Percentiles rank a stretch among this genome's conserved stretches.
These are phyloP conservation scores for Saccharum spontaneum DNA, from an alignment of 176 grass and related monocot species.

Conservation along the genomic window DNA sequence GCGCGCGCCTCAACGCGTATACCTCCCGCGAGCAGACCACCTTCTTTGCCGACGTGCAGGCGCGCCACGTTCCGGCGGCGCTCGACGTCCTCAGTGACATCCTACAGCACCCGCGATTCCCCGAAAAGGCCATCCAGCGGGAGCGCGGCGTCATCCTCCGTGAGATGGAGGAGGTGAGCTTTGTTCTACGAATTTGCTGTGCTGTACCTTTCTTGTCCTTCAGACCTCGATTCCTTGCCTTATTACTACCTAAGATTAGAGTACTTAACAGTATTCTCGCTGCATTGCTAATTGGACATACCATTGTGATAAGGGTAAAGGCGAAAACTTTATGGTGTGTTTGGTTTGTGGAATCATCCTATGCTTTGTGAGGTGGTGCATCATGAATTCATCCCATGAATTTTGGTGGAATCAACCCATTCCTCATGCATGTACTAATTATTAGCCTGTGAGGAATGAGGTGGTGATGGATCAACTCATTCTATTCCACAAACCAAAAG, in stretches of 20 bases:
- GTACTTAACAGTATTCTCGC: neutral
- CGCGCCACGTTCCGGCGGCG: slow-evolving; percentile 58
- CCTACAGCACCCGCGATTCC: slow-evolving; percentile 79
- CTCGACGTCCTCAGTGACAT: slow-evolving; percentile 86
- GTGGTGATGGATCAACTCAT: no score
- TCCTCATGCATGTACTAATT: no score
- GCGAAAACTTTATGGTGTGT: neutral
- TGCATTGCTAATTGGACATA: slow-evolving; percentile 4
- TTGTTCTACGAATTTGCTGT: slow-evolving; percentile 21
- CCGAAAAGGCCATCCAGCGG: slow-evolving; percentile 60
- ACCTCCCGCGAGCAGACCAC: slow-evolving; percentile 99
- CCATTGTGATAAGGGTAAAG: slow-evolving; percentile 11
- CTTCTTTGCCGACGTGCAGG: slow-evolving; percentile 91
- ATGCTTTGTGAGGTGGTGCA: no score
- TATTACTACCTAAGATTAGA: neutral
- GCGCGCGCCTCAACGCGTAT: slow-evolving; percentile 88
- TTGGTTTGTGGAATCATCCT: neutral
- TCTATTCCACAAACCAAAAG: no score
- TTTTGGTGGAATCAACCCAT: no score
- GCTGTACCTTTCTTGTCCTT: neutral
- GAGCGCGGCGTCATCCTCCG: slow-evolving; percentile 97
- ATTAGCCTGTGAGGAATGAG: no score
- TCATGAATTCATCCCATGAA: no score
- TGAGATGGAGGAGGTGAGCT: slow-evolving; percentile 95
- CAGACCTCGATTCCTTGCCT: neutral